Evolutionary conservation across 768 basidiomycete species (phyloP), one percentile per base, ranked within the genome.

Genomic region (Antrodiella citrinella): DNA sequence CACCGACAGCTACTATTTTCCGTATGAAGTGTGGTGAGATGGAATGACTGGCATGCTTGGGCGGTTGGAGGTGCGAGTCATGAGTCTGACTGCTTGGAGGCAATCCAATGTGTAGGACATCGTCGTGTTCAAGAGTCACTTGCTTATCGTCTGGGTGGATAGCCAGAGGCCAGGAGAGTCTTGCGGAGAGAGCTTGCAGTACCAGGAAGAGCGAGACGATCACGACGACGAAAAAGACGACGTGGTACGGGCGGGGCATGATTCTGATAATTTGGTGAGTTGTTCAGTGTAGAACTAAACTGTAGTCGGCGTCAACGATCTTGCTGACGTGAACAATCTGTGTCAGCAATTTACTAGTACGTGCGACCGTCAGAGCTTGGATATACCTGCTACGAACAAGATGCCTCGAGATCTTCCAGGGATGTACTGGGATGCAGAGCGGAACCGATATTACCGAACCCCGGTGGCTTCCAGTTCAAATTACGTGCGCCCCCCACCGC

Each of bases 1-100:
- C 95, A 0, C 92, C 93, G 0, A 96, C 85, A 10, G 91, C 93
- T 0, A 95, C 81, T 20, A 97, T 86, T 54, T 78, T 80, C 35
- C 60, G 45, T 23, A 15, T 58, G 47, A 62, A 65, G 25, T 40
- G 21, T 26, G 38, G 1, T 18, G 24, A 7, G 45, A 20, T 18
- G n/a, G n/a, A n/a, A 4, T 35, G 43, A 4, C n/a, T 42, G 20
- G 26, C 21, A 15, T 41, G 48, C 18, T 45, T 18, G 39, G 19
- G 19, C 19, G 46, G 21, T 23, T 35, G 18, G 19, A 4, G 42
- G n/a, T 30, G 52, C 47, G 42, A 15, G 30, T 46, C 44, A 21
- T 51, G 49, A 26, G 7, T 18, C 7, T 7, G 7, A 18, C 7
- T 9, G 21, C 18, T 19, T 7, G 41, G 7, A 18, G 5, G 9